These are phyloP conservation scores for Chytriomyces hyalinus DNA, from an alignment of 192 early-diverging fungal genomes.

Conservation along the genomic window DNA sequence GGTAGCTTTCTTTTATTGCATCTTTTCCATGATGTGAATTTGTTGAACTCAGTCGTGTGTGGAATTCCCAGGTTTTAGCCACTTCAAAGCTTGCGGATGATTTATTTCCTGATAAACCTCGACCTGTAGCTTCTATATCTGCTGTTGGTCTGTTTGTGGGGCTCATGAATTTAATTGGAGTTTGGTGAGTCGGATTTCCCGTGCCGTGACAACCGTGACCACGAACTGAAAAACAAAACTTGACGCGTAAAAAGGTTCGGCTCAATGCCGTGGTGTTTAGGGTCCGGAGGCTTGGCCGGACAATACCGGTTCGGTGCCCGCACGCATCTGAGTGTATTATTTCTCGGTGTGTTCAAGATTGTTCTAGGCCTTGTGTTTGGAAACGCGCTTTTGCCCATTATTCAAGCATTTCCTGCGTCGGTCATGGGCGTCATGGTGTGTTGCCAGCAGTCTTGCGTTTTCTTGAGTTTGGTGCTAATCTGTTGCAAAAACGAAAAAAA, in stretches of 20 bases:
- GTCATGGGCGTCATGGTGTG: conserved; percentile 79
- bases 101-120: conserved; percentile 71
- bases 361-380: conserved; percentile 83
- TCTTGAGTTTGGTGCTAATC: neutral
- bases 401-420: conserved; percentile 75
- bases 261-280: conserved; percentile 50
- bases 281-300: conserved; percentile 90
- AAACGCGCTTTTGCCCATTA: conserved; percentile 72
- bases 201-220: neutral
- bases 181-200: conserved; percentile 70
- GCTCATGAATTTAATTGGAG: conserved; percentile 80
- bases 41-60: neutral
- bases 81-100: conserved; percentile 77
- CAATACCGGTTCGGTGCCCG: conserved; percentile 94
- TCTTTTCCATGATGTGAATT: neutral
- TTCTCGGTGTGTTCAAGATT: conserved; percentile 81
- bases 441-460: neutral
- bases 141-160: conserved; percentile 70
- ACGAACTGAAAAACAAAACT: neutral
- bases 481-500: neutral
- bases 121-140: conserved; percentile 37
- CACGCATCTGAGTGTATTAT: conserved; percentile 75
- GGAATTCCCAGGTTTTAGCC: conserved; percentile 57
- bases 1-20: neutral
- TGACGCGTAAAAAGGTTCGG: conserved; percentile 4